Evolutionary conservation across 2,329 filamentous ascomycete genomes (phyloP).

Genomic region (Hymenoscyphus scutula): DNA sequence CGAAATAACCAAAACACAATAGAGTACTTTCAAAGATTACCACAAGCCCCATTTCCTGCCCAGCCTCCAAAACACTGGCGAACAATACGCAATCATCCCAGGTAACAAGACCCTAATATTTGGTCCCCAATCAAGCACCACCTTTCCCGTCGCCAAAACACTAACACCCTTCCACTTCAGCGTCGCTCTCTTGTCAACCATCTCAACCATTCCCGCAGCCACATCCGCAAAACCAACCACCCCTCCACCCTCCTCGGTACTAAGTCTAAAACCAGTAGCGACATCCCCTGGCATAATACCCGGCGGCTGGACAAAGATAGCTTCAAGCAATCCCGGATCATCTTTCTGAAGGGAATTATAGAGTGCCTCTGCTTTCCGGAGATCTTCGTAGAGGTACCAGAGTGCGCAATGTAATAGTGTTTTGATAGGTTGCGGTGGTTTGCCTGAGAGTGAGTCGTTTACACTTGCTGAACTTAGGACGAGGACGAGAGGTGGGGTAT

Average conservation of each 20-base stretch:
- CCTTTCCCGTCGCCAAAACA: not conserved
- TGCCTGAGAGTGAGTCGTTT: not conserved
- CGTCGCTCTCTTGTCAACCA: not conserved
- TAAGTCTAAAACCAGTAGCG: not conserved
- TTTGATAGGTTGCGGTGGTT: not conserved
- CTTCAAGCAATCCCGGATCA: not conserved
- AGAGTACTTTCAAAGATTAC: not conserved
- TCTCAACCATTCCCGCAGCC: not conserved
- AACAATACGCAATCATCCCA: not conserved
- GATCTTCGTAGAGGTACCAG: not conserved
- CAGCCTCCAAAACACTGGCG: not conserved
- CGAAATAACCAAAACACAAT: no score
- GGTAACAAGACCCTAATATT: not conserved
- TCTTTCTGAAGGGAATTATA: not conserved
- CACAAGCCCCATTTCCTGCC: not conserved
- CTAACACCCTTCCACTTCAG: not conserved
- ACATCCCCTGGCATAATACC: not conserved
- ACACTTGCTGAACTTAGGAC: not conserved
- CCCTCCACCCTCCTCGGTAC: not conserved
- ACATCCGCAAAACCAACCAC: not conserved
- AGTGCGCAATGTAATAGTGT: not conserved
- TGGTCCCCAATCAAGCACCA: not conserved
- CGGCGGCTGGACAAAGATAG: not conserved
- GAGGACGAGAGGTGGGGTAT: not conserved
- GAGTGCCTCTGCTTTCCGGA: not conserved